A percentile compares a stretch with the other conserved stretches of the same genome.
These are phyloP conservation scores for Saccharomycopsis fodiens DNA, from an alignment of 805 yeast species.

Conservation along the genomic window DNA sequence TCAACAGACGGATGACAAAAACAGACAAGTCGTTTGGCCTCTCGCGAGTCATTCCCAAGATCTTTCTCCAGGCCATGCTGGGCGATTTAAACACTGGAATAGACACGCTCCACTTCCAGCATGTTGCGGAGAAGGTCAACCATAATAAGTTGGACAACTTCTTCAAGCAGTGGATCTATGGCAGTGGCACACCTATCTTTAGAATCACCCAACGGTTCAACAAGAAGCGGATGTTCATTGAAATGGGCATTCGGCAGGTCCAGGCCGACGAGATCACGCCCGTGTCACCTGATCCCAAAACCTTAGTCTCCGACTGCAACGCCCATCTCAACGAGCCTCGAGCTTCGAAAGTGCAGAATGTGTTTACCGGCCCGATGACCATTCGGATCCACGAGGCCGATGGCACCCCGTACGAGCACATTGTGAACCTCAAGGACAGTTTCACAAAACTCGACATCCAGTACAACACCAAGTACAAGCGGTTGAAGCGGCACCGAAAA, in stretches of 20 bases:
- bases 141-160: conserved; percentile 75
- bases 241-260: conserved; percentile 87
- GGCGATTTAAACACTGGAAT: conserved; percentile 80
- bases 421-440: conserved; percentile 81
- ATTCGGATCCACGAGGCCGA: conserved; percentile 96
- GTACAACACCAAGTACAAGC: conserved; percentile 87
- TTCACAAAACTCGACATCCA: conserved; percentile 87
- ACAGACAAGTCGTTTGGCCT: conserved; percentile 92
- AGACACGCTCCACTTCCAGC: conserved; percentile 79
- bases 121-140: conserved; percentile 91
- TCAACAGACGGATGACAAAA: conserved; percentile 91
- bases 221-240: conserved; percentile 88
- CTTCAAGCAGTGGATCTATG: conserved; percentile 89
- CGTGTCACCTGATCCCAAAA: conserved; percentile 28
- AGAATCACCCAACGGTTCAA: conserved; percentile 87
- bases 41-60: conserved; percentile 82
- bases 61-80: conserved; percentile 90
- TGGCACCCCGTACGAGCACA: conserved; percentile 98
- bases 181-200: conserved; percentile 83
- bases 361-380: conserved; percentile 92
- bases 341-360: conserved; percentile 23
- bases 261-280: conserved; percentile 51
- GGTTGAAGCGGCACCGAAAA: conserved; percentile 49
- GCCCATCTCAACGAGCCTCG: conserved; percentile 9
- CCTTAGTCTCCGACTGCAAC: conserved; percentile 34